Base-by-base conservation (phyloP, 2,329 filamentous ascomycete genomes). In the Xylaria sp. region DNA sequence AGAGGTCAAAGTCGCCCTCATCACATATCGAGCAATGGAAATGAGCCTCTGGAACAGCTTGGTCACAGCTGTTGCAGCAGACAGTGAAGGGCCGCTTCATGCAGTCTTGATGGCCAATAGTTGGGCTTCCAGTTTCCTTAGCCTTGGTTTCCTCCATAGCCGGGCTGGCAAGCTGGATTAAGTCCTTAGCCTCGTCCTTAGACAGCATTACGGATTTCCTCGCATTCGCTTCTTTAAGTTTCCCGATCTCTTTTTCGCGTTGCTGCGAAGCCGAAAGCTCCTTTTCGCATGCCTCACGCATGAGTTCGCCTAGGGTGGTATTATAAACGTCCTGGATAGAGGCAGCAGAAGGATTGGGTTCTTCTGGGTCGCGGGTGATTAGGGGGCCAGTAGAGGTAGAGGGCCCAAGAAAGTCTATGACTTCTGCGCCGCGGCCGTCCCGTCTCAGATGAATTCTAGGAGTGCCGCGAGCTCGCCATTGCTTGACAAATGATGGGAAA, bases 21-120 rank as follows among this genome's bases (percentile, higher is more conserved):
- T 98, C 92, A 74, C 95, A 99, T 60, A 90, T 91, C 67, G 91
- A 91, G 82, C 96, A 99, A 79, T 99, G 95, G 77, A 91, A 99
- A 78, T 99, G 94, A 53, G 87, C 85, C 69, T 92, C 88, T 27
- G 89, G 85, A 71, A 97, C 92, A 41, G 88, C 86, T 63, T 81
- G 82, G 68, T 92, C 90, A 77, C 95, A 99, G 74, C 87, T 85
- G 80, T 99, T 98, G 85, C 95, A 99, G 81, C 91, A 96, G 44
- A 99, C 93, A 11, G 91, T 90, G 77, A 93, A 97, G 47, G 84
- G 58, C 72, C 71, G 63, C 66, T 70, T 62, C 62, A 71, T 47
- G 63, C 58, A 49, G 49, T 67, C 57, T 54, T 31, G 29, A 21
- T 35, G 54, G 17, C 51, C 5, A 13, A 47, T 40, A 41, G 55